Evolutionary conservation across 2,329 filamentous ascomycete genomes (phyloP).

Genomic region (Diaporthe citrichinensis): DNA sequence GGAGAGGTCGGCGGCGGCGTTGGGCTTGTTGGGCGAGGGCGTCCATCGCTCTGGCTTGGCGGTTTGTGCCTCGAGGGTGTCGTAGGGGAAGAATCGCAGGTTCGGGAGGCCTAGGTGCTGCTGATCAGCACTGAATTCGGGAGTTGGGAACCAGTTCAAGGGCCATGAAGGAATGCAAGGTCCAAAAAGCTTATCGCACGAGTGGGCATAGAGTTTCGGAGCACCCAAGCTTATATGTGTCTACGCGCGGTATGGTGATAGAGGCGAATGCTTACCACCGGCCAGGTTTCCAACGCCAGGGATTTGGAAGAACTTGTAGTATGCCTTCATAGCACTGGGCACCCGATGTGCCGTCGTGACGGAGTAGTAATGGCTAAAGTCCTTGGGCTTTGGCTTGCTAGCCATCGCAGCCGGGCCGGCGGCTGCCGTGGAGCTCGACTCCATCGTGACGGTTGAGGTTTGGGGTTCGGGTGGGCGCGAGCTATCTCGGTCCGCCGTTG

Average conservation of each 20-base stretch:
- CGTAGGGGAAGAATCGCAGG: conserved; percentile 87
- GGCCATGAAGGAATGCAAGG: neutral
- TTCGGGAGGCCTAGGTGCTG: conserved; percentile 81
- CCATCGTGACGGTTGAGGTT: conserved; percentile 28
- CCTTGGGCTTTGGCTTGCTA: conserved; percentile 67
- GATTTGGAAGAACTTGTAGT: conserved; percentile 86
- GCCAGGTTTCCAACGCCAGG: conserved; percentile 74
- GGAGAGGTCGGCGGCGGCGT: conserved; percentile 43
- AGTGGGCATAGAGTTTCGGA: conserved; percentile 2
- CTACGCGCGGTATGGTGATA: neutral
- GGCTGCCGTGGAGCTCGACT: conserved; percentile 31
- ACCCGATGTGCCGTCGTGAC: conserved; percentile 74
- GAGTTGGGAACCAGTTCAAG: neutral
- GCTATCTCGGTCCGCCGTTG: neutral
- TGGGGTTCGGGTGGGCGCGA: neutral
- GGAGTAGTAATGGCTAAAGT: conserved; percentile 86
- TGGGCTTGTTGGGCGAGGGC: conserved; percentile 75
- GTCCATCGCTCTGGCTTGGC: conserved; percentile 82
- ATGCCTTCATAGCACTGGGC: conserved; percentile 79
- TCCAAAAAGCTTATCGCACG: conserved; percentile 20
- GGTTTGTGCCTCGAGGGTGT: conserved; percentile 87
- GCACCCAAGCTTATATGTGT: neutral
- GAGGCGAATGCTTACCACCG: conserved; percentile 63
- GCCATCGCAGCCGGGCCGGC: conserved; percentile 42
- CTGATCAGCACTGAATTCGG: neutral